Percentiles rank a stretch among this genome's conserved stretches.
Conservation (phyloP, 1,284 basidiomycete genomes). For the Waitea zeae region DNA sequence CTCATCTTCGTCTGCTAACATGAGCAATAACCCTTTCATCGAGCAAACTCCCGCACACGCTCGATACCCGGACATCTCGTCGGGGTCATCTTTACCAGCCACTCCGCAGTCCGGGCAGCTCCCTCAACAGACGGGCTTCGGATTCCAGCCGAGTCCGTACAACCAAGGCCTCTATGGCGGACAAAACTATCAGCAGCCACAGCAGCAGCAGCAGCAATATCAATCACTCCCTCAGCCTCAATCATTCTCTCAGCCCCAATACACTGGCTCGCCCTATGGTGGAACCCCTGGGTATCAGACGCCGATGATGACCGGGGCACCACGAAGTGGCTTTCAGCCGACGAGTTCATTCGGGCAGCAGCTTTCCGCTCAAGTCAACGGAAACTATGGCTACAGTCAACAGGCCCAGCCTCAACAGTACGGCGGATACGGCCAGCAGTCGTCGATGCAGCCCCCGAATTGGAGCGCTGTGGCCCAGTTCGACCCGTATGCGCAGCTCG, state of each 20-base stretch:
- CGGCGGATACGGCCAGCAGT: slow-evolving; percentile 11
- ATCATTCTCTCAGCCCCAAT: slow-evolving; percentile 12
- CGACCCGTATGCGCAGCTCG: slow-evolving; percentile 14
- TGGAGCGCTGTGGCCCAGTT: slow-evolving; percentile 13
- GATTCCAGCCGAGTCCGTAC: no score
- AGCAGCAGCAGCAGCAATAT: slow-evolving; percentile 13
- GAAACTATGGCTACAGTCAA: slow-evolving; percentile 2
- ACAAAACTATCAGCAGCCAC: background rate
- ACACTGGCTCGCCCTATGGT: background rate
- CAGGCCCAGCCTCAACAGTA: slow-evolving; percentile 2
- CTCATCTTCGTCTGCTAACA: no score
- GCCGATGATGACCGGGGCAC: no score
- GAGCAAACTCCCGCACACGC: slow-evolving; percentile 13
- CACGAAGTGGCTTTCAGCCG: background rate
- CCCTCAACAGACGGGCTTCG: no score
- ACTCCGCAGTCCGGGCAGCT: slow-evolving; percentile 11
- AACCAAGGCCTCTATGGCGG: no score
- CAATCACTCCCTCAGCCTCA: slow-evolving; percentile 15
- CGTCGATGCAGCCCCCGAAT: slow-evolving; percentile 10
- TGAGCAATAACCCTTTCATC: slow-evolving; percentile 38
- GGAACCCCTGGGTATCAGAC: background rate
- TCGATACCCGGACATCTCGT: slow-evolving; percentile 34
- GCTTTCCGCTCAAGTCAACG: slow-evolving; percentile 13
- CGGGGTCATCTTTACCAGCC: slow-evolving; percentile 11
- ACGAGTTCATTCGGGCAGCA: slow-evolving; percentile 17